Percentiles rank a stretch among this genome's conserved stretches.
Evolutionary conservation across 1,139 yeast genomes (phyloP).

Genomic region (Scheffersomyces insectosa): DNA sequence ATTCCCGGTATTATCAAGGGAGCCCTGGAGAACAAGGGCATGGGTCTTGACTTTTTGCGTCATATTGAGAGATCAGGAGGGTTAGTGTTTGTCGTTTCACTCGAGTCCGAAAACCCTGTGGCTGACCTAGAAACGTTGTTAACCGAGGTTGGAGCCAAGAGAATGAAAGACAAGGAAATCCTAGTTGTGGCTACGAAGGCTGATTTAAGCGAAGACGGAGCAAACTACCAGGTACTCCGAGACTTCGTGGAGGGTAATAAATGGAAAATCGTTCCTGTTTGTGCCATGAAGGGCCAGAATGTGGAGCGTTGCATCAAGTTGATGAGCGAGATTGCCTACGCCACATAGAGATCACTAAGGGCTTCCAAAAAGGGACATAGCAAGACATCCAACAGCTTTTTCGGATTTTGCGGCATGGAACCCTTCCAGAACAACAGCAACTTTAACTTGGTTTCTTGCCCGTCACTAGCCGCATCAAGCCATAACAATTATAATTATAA

Average conservation of each 20-base stretch:
- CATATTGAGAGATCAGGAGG: slow-evolving; percentile 93
- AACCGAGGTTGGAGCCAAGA: slow-evolving; percentile 65
- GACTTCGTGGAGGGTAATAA: slow-evolving; percentile 37
- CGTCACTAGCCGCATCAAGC: no score
- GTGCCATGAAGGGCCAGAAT: slow-evolving; percentile 74
- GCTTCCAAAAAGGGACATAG: neutral
- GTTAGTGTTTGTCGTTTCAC: slow-evolving; percentile 78
- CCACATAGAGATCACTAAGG: neutral
- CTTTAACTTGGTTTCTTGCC: no score
- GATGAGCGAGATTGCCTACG: slow-evolving; percentile 65
- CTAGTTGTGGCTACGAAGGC: slow-evolving; percentile 91
- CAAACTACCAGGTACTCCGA: slow-evolving; percentile 44
- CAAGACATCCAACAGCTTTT: no score
- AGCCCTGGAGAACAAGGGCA: slow-evolving; percentile 81
- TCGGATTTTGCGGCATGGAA: no score
- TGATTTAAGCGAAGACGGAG: slow-evolving; percentile 59
- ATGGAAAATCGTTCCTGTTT: slow-evolving; percentile 82
- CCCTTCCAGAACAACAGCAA: no score
- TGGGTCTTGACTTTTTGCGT: slow-evolving; percentile 89
- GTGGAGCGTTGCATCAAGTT: slow-evolving; percentile 64
- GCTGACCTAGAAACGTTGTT: slow-evolving; percentile 62
- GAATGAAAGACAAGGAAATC: slow-evolving; percentile 60
- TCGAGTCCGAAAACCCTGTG: slow-evolving; percentile 65
- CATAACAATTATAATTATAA: no score
- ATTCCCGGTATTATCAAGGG: slow-evolving; percentile 94